phyloP scores from a whole-genome alignment of 257 asterid genomes.

The Haberlea rhodopensis region DNA sequence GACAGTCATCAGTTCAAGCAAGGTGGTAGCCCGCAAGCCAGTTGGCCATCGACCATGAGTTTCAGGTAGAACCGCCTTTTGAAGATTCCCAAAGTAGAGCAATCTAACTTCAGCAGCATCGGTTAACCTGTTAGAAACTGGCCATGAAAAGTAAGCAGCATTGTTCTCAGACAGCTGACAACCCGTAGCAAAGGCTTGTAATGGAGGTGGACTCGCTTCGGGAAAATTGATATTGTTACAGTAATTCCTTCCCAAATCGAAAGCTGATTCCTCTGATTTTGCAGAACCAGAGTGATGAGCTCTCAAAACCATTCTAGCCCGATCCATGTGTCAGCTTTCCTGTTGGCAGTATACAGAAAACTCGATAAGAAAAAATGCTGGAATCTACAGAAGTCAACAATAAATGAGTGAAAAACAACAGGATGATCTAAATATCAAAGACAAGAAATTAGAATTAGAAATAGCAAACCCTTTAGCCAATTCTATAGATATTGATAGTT shows the following conservation, averaged over 20 bases:
- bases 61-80: slow-evolving; percentile 90
- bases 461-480: not conserved
- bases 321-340: slow-evolving; percentile 52
- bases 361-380: slow-evolving; percentile 11
- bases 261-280: slow-evolving; percentile 72
- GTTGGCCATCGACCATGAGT: slow-evolving; percentile 64
- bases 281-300: slow-evolving; percentile 67
- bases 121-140: slow-evolving; percentile 62
- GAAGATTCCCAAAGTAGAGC: slow-evolving; percentile 84
- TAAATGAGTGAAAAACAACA: not conserved
- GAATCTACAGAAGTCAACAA: slow-evolving; percentile 12
- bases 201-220: slow-evolving; percentile 55
- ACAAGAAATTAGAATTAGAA: not conserved
- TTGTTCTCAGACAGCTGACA: slow-evolving; percentile 78
- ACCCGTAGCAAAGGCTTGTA: slow-evolving; percentile 66
- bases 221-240: slow-evolving; percentile 41
- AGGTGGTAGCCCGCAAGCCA: slow-evolving; percentile 80
- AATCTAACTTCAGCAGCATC: slow-evolving; percentile 87
- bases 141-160: slow-evolving; percentile 98
- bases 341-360: slow-evolving; percentile 23
- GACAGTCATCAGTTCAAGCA: slow-evolving; percentile 92
- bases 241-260: slow-evolving; percentile 67
- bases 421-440: slow-evolving; percentile 8
- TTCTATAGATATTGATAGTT: slow-evolving; percentile 10
- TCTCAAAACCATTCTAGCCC: slow-evolving; percentile 50